These are phyloP conservation scores for Blastomyces parvus DNA, from an alignment of 2,329 filamentous ascomycete genomes.

Conservation along the genomic window DNA sequence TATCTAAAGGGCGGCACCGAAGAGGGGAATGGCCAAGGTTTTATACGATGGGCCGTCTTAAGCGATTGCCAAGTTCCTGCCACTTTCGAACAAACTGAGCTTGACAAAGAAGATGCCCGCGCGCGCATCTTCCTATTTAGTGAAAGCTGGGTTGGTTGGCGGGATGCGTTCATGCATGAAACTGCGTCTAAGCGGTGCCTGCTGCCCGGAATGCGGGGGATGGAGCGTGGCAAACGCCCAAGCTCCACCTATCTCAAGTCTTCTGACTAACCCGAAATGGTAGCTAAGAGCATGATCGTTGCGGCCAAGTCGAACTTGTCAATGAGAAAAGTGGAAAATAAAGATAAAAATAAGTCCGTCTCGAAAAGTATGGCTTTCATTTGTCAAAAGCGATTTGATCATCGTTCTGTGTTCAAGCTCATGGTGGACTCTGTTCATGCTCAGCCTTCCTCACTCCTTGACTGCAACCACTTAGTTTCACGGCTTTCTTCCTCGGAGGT, in stretches of 20 bases:
- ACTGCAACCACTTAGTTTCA: too few relatives aligned
- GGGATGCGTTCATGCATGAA: not conserved
- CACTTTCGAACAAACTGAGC: not conserved
- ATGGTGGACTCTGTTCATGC: too few relatives aligned
- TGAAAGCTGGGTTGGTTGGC: not conserved
- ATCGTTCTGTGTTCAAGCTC: too few relatives aligned
- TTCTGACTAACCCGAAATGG: not conserved
- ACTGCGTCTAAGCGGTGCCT: not conserved
- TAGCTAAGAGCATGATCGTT: not conserved
- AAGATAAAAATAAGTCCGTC: too few relatives aligned
- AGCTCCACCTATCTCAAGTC: not conserved
- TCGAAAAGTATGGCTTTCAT: too few relatives aligned
- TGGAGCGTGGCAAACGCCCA: not conserved
- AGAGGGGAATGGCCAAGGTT: not conserved
- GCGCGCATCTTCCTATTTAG: not conserved
- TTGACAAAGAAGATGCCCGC: not conserved
- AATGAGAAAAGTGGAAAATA: too few relatives aligned
- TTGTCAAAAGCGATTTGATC: too few relatives aligned
- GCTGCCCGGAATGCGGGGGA: not conserved
- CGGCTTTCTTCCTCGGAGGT: too few relatives aligned
- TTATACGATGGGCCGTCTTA: not conserved
- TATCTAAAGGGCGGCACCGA: not conserved
- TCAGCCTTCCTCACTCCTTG: too few relatives aligned
- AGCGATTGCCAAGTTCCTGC: not conserved
- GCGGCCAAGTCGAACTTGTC: not conserved